Evolutionary conservation across 2,329 filamentous ascomycete genomes (phyloP), one percentile per base, ranked within the genome.

Genomic region (Diplodia mutila): DNA sequence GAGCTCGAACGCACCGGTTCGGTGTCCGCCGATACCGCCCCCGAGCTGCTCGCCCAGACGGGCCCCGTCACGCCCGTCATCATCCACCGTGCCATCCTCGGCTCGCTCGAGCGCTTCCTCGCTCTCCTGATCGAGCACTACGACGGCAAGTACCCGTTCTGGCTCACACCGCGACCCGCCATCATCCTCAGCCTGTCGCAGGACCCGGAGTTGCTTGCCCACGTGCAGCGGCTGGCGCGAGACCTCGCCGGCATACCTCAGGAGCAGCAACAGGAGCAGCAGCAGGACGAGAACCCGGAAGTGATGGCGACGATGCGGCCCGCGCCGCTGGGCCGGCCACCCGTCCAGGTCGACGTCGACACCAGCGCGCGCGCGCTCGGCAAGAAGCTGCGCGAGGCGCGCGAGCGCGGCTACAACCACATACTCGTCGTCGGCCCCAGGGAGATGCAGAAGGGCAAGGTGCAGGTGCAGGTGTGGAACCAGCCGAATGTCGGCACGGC

Each of bases 41-140:
- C 29, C 12, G 61, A 57, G 32, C 54, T 64, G n/a, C 48, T 68
- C n/a, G 21, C 23, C 0, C 77, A 81, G n/a, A 84, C 83, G 16
- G 90, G 89, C 21, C 82, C 83, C 1, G 66, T 67, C 18, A 57
- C 39, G 6, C 93, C 93, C 0, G 92, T 97, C 46, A 86, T 97
- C 75, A 90, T 97, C 63, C 93, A 97, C 76, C 88, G 93, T 61
- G 93, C 93, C 16, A 90, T 97, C 42, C 85, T 96, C 63, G 93
- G 93, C 18, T 95, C 91, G 0, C 85, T 96, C 5, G 93, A 97
- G 79, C 86, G 93, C 54, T 88, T 97, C 69, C 90, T 97, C 85
- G 93, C 93, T 3, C 83, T 97, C 16, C 80, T 97, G 49, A 94
- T 95, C 66, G 93, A 97, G 78, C 90, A 92, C 71, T 92, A 94